These are phyloP conservation scores for Corynespora cassiicola DNA, from an alignment of 2,329 filamentous ascomycete genomes.

Conservation along the genomic window DNA sequence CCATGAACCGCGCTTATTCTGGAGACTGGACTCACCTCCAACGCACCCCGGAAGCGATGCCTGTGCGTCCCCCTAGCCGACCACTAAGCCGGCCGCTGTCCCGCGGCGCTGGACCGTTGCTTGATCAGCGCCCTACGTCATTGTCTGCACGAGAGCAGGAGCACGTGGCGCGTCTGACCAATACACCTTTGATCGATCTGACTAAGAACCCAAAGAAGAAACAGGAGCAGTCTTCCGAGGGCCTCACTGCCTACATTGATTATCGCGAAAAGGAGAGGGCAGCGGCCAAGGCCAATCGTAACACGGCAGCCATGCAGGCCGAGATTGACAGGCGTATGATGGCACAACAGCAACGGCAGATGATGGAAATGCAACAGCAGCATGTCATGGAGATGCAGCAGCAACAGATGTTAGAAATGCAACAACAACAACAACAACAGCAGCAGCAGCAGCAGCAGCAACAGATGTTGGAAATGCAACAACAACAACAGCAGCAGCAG, in stretches of 20 bases:
- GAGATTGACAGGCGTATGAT: slow-evolving; percentile 44
- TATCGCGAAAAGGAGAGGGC: slow-evolving; percentile 77
- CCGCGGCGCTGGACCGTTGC: slow-evolving; percentile 61
- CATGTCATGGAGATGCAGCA: slow-evolving; percentile 24
- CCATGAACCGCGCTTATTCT: slow-evolving; percentile 50
- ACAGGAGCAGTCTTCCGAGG: slow-evolving; percentile 53
- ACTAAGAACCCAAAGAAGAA: slow-evolving; percentile 55
- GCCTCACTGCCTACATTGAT: slow-evolving; percentile 80
- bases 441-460: slow-evolving; percentile 28
- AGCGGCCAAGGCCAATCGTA: slow-evolving; percentile 38
- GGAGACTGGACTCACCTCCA: slow-evolving; percentile 53
- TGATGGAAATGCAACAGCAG: slow-evolving; percentile 33
- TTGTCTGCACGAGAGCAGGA: slow-evolving; percentile 90
- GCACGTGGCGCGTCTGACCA: slow-evolving; percentile 82
- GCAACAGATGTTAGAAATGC: slow-evolving; percentile 30
- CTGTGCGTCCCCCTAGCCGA: slow-evolving; percentile 36
- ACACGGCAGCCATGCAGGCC: slow-evolving; percentile 40
- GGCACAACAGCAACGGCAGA: slow-evolving; percentile 38
- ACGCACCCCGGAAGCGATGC: slow-evolving; percentile 30
- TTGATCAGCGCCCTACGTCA: slow-evolving; percentile 63
- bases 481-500: slow-evolving; percentile 31
- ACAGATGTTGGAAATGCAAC: slow-evolving; percentile 33
- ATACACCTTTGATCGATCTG: slow-evolving; percentile 76
- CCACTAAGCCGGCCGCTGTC: slow-evolving; percentile 58
- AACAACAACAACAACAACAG: slow-evolving; percentile 33